Evolutionary conservation across 164 flowering plant species (phyloP), one percentile per base, ranked within the genome.

Genomic region (Magnolia changhungtana): DNA sequence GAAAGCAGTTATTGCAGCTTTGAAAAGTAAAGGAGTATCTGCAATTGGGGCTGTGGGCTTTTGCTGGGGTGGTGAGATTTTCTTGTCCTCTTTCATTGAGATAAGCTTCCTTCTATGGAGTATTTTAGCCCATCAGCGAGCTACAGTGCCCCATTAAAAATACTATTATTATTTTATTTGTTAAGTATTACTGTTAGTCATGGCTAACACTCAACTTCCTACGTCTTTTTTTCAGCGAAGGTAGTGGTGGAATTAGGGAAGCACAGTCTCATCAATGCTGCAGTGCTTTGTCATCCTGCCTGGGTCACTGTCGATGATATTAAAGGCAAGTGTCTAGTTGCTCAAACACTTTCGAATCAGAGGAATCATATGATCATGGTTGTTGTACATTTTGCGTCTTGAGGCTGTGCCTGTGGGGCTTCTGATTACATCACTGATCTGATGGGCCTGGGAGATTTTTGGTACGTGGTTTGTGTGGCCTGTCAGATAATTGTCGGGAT

Each of bases 11-110:
- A 73, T 91, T 80, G 87, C 82, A 77, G 91, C 83, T 74, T 72
- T 91, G 14, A 88, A 85, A 77, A 83, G 87, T 61, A 87, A 83
- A 81, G 92, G 91, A 63, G 50, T 84, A 18, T 72, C 86, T 50
- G 73, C 88, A 50, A 80, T 88, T 76, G 95, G 93, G 51, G 90
- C 88, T 78, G 91, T 85, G 24, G 93, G 95, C 66, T 82, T 87
- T 69, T 91, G 95, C 80, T 91, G 90, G 95, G 95, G 95, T 58
- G 95, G 93, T 90, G 71, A 82, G 89, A 67, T 29, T 5, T 73
- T 8, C 68, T 49, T n/a, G 19, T 20, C 9, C 4, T 9, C 8
- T 64, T 8, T 19, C 45, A 37, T 37, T 37, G 45, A 37, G 45
- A 37, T n/a, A 18, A 9, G 8, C 65, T 51, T 63, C 51, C 18